These are phyloP conservation scores for Thermochaetoides thermophila DNA, from an alignment of 495 filamentous ascomycete species.

Conservation along the genomic window DNA sequence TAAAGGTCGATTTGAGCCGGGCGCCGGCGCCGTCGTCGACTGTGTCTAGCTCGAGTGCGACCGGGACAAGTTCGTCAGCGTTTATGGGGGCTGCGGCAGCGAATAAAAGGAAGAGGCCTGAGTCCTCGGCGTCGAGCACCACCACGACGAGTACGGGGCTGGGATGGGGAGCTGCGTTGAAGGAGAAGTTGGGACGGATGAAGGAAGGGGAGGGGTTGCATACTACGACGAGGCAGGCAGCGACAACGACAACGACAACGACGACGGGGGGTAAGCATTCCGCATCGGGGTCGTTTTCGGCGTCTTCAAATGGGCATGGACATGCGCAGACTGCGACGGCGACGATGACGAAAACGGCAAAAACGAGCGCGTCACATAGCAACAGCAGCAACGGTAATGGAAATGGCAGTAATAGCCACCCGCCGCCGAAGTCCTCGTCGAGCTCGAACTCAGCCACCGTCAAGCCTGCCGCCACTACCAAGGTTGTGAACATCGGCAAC, in stretches of 20 bases:
- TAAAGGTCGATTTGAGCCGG: conserved; percentile 54
- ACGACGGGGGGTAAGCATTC: conserved; percentile 5
- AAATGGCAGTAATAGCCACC: too few relatives aligned
- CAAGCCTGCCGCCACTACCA: too few relatives aligned
- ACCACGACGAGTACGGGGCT: conserved; percentile 10
- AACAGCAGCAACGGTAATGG: too few relatives aligned
- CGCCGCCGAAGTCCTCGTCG: too few relatives aligned
- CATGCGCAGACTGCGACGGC: too few relatives aligned
- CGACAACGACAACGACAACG: background rate
- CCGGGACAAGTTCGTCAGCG: too few relatives aligned
- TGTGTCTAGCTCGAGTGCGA: conserved; percentile 9
- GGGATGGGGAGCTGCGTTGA: conserved; percentile 36
- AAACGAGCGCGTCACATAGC: too few relatives aligned
- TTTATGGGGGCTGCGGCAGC: conserved; percentile 46
- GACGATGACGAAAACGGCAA: too few relatives aligned
- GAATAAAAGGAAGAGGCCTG: conserved; percentile 50
- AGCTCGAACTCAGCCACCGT: too few relatives aligned
- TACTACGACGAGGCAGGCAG: background rate
- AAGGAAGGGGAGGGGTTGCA: conserved; percentile 36
- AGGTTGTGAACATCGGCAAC: too few relatives aligned
- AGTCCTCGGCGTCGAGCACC: conserved; percentile 22
- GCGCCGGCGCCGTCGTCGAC: conserved; percentile 1
- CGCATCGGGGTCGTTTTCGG: background rate
- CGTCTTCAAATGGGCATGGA: too few relatives aligned
- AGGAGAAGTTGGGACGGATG: conserved; percentile 36